Conservation (phyloP, 208 protist species). For the Vickermania ingenoplastis region DNA sequence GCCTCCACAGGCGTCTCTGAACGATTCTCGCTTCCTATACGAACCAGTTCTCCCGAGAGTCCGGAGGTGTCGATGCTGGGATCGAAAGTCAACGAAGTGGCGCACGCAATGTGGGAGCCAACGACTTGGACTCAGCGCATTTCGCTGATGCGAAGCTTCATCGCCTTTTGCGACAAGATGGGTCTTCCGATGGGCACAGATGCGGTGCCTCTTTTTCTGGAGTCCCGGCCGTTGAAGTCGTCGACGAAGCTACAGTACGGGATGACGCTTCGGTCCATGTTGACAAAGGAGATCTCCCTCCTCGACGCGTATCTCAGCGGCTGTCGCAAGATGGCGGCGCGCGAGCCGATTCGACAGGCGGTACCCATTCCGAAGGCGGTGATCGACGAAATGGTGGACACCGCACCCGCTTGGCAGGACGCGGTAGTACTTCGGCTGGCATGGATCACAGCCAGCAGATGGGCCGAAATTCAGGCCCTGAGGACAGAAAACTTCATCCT, state of each 20-base stretch:
- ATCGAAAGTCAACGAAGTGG: not conserved
- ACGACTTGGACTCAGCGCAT: not conserved
- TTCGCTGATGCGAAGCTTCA: not conserved
- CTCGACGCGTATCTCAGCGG: not conserved
- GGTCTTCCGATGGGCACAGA: not conserved
- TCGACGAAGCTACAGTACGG: constrained; percentile 1
- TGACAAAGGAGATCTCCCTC: constrained; percentile 1
- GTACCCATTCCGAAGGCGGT: not conserved
- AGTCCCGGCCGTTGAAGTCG: not conserved
- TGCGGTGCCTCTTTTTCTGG: not conserved
- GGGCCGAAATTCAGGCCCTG: not conserved
- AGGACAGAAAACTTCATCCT: not conserved
- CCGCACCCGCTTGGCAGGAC: not conserved
- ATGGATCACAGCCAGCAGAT: constrained; percentile 1
- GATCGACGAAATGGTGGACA: not conserved
- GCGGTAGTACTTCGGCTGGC: not conserved
- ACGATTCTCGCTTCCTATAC: too few relatives aligned
- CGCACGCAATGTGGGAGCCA: not conserved
- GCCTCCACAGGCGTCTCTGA: too few relatives aligned
- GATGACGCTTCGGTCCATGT: not conserved
- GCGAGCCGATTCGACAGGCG: not conserved
- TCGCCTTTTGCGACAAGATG: not conserved
- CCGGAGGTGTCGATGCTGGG: not conserved
- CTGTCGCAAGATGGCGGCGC: not conserved
- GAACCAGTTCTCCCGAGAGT: too few relatives aligned